These are phyloP conservation scores for Hymenoscyphus fraxineus DNA, from an alignment of 2,329 filamentous ascomycete genomes.

Conservation along the genomic window DNA sequence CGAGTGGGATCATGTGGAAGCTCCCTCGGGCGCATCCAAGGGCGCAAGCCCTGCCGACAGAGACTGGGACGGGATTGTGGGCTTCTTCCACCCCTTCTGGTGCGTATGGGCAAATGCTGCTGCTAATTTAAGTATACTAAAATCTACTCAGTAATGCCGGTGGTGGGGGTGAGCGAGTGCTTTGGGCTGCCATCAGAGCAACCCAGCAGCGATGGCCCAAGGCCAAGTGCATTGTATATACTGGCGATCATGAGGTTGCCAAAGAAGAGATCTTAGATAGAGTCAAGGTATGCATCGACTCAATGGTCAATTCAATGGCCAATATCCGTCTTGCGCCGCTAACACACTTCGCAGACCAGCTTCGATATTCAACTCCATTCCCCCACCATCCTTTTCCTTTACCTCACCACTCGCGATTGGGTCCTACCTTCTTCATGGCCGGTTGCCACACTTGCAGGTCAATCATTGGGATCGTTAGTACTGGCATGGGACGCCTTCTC, in stretches of 20 bases:
- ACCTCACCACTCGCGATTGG: constrained; percentile 82
- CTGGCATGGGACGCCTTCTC: constrained; percentile 90
- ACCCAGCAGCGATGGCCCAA: constrained; percentile 86
- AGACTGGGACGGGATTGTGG: constrained; percentile 80
- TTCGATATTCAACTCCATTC: constrained; percentile 91
- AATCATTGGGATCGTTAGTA: constrained; percentile 82
- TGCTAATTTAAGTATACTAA: constrained; percentile 13
- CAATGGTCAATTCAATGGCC: background rate
- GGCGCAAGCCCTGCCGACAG: constrained; percentile 43
- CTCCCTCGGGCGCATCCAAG: constrained; percentile 42
- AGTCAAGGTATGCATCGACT: constrained; percentile 56
- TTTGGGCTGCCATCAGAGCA: constrained; percentile 92
- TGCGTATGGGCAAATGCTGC: constrained; percentile 37
- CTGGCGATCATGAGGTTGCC: constrained; percentile 84
- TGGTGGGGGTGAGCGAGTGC: constrained; percentile 88
- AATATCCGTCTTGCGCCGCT: constrained; percentile 1
- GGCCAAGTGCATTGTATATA: constrained; percentile 89
- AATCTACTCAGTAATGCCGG: constrained; percentile 71
- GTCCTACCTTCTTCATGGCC: constrained; percentile 87
- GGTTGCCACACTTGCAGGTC: constrained; percentile 87
- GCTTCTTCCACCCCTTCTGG: constrained; percentile 98
- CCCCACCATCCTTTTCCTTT: constrained; percentile 81
- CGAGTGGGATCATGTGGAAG: constrained; percentile 69
- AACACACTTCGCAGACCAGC: constrained; percentile 52
- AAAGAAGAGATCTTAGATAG: constrained; percentile 74